Conservation (phyloP, 23 red algal species). For the Gracilaria vermiculophylla region DNA sequence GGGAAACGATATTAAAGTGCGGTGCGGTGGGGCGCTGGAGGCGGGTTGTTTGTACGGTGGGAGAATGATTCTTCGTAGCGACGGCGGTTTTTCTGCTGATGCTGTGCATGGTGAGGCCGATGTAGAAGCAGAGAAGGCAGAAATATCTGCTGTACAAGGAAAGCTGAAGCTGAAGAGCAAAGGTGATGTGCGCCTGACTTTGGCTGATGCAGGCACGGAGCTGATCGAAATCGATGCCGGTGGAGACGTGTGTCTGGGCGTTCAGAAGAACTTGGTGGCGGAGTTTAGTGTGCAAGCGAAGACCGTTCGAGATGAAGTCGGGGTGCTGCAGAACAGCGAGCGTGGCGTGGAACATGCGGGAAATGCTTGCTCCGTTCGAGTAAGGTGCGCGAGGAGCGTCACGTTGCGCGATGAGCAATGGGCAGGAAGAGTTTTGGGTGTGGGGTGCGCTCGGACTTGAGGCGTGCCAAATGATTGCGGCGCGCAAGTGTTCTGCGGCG, state of each 20-base stretch:
- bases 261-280: neutral
- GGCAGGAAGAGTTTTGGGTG: neutral
- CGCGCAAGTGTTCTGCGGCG: neutral
- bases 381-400: neutral
- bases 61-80: neutral
- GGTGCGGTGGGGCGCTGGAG: neutral
- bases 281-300: neutral
- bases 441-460: neutral
- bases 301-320: neutral
- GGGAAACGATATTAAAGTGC: conserved; percentile 23
- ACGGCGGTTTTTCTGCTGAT: neutral
- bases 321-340: neutral
- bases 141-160: conserved; percentile 1
- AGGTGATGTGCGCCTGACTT: neutral
- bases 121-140: neutral
- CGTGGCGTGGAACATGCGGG: neutral
- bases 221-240: neutral
- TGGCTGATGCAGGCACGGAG: conserved; percentile 6
- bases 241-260: neutral
- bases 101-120: conserved; percentile 21
- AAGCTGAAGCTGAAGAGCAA: neutral
- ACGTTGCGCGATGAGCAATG: conserved; percentile 31
- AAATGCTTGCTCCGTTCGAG: neutral
- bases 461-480: neutral
- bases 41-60: conserved; percentile 10